phyloP scores from a whole-genome alignment of 345 rosid genomes.

The Lepidium didymum region DNA sequence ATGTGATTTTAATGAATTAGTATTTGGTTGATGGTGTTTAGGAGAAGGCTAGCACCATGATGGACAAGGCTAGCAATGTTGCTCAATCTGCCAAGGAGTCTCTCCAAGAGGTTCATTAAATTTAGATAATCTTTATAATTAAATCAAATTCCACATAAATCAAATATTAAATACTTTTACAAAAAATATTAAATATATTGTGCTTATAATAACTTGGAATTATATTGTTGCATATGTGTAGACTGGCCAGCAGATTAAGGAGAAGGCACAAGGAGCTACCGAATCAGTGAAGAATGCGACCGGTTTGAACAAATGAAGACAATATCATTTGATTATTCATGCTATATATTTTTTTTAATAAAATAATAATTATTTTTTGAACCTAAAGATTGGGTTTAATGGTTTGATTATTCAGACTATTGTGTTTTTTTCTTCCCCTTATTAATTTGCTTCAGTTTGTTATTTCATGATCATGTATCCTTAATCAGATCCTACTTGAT shows the following conservation, averaged over 20 bases:
- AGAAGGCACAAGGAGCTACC: slow-evolving; percentile 52
- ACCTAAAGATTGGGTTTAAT: neutral
- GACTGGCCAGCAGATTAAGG: slow-evolving; percentile 57
- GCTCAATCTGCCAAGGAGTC: slow-evolving; percentile 67
- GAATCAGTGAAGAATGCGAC: slow-evolving; percentile 60
- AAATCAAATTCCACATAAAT: neutral
- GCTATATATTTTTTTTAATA: neutral
- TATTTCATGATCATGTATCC: neutral
- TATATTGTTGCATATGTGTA: neutral
- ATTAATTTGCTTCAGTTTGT: neutral
- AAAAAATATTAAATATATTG: neutral
- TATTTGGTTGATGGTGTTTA: slow-evolving; percentile 13
- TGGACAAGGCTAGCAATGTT: slow-evolving; percentile 49
- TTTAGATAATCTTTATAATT: neutral
- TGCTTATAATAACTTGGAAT: neutral
- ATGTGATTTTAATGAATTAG: neutral
- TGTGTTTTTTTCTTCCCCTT: too few species aligned
- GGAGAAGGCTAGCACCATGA: slow-evolving; percentile 54
- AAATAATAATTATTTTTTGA: neutral
- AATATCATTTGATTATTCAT: neutral
- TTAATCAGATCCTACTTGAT: neutral
- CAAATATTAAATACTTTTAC: neutral
- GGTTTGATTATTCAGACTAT: slow-evolving; percentile 2
- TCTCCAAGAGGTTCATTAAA: slow-evolving; percentile 37
- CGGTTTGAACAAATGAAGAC: slow-evolving; percentile 40